Evolutionary conservation across 2,329 filamentous ascomycete genomes (phyloP).

Genomic region (Periglandula ipomoeae): DNA sequence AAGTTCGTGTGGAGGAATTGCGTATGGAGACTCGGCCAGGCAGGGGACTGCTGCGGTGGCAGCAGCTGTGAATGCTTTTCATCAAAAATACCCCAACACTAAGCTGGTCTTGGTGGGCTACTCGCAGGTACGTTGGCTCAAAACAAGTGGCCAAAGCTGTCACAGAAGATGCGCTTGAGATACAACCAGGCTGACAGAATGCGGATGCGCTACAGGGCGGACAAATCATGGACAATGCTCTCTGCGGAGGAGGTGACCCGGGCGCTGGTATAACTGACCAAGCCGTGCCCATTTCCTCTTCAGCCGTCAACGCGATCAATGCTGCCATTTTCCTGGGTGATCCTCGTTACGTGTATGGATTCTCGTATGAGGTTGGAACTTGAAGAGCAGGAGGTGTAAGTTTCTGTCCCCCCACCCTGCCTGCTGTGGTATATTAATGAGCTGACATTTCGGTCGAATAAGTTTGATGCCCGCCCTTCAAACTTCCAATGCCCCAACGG

Average conservation of each 20-base stretch:
- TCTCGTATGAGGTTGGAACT: conserved; percentile 45
- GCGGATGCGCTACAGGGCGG: conserved; percentile 34
- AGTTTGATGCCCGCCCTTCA: not conserved
- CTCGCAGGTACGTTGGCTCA: not conserved
- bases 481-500: not conserved
- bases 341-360: conserved; percentile 45
- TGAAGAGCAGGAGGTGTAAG: not conserved
- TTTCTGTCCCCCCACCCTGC: not conserved
- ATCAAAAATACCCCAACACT: not conserved
- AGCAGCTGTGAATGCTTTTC: not conserved
- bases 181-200: no score
- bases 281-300: conserved; percentile 31
- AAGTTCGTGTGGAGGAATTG: no score
- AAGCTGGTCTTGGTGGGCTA: not conserved
- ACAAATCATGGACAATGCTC: conserved; percentile 54
- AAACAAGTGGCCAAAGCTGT: no score
- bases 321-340: conserved; percentile 58
- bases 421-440: not conserved
- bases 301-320: conserved; percentile 46
- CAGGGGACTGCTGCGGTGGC: not conserved
- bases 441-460: not conserved
- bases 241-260: conserved; percentile 49
- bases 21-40: no score
- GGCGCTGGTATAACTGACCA: conserved; percentile 35
- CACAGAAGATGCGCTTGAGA: not conserved